Conservation (phyloP, 306 rosid species). For the Vigna reflexopilosa region DNA sequence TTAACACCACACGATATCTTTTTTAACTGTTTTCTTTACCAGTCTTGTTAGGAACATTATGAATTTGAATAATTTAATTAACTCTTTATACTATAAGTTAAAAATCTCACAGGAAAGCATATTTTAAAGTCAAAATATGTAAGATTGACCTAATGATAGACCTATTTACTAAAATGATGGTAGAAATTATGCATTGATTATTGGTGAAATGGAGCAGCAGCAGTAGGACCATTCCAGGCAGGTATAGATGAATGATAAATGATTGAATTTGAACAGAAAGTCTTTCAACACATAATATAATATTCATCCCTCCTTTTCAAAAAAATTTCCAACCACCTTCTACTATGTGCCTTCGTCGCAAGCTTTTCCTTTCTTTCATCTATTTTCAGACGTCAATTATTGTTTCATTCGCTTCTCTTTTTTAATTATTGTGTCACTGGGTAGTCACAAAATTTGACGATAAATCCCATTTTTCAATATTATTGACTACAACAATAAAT, state of each 20-base stretch:
- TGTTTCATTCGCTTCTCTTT: not conserved
- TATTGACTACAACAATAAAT: not conserved
- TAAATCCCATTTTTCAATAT: not conserved
- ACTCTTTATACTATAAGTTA: no score
- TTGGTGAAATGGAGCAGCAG: not conserved
- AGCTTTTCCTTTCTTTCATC: not conserved
- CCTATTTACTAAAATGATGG: no score
- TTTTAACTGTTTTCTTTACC: no score
- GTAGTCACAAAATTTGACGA: conserved; percentile 1
- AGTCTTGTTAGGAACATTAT: no score
- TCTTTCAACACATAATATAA: not conserved
- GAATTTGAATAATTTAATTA: no score
- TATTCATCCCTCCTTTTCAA: not conserved
- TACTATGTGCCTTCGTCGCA: not conserved
- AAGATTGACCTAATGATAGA: no score
- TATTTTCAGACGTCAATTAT: not conserved
- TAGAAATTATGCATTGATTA: no score
- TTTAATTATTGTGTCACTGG: not conserved
- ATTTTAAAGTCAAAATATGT: no score
- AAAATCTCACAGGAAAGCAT: no score
- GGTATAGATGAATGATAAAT: conserved; percentile 6
- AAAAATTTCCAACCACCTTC: conserved; percentile 22
- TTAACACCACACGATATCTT: no score
- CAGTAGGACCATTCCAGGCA: not conserved
- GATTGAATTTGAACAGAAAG: conserved; percentile 15